Evolutionary conservation across 1,139 yeast genomes (phyloP).

Genomic region (Taphrina flavorubra): DNA sequence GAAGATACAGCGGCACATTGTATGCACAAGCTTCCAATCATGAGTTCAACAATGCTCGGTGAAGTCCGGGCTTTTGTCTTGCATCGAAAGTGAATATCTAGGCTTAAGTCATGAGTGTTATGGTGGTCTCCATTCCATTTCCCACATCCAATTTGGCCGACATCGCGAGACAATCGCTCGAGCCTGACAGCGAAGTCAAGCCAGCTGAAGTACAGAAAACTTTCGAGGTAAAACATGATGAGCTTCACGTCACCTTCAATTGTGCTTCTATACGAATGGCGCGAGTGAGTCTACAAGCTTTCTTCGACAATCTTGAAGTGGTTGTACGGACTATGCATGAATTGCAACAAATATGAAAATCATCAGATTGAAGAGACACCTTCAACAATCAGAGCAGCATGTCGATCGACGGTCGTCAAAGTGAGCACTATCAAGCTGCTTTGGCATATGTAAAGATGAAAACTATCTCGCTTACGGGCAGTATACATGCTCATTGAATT

Average conservation of each 20-base stretch:
- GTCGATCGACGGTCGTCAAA: too few species aligned
- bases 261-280: conserved; percentile 28
- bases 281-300: conserved; percentile 33
- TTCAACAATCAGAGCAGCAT: too few species aligned
- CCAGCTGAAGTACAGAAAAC: conserved; percentile 29
- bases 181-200: conserved; percentile 35
- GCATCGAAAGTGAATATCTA: too few species aligned
- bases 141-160: conserved; percentile 24
- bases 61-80: too few species aligned
- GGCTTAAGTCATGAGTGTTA: conserved; percentile 11
- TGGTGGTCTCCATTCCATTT: conserved; percentile 27
- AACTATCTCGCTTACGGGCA: neutral
- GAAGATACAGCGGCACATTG: too few species aligned
- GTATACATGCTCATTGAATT: neutral
- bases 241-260: conserved; percentile 6
- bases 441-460: too few species aligned
- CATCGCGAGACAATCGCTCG: conserved; percentile 24
- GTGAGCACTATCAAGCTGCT: too few species aligned
- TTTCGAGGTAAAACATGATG: conserved; percentile 1
- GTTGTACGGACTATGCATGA: conserved; percentile 33
- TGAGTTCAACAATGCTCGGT: neutral
- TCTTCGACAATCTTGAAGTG: conserved; percentile 34
- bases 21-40: neutral
- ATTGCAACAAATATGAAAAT: conserved; percentile 15
- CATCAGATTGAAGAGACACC: too few species aligned